phyloP scores from a whole-genome alignment of 257 asterid genomes.

The Primulina tabacum region DNA sequence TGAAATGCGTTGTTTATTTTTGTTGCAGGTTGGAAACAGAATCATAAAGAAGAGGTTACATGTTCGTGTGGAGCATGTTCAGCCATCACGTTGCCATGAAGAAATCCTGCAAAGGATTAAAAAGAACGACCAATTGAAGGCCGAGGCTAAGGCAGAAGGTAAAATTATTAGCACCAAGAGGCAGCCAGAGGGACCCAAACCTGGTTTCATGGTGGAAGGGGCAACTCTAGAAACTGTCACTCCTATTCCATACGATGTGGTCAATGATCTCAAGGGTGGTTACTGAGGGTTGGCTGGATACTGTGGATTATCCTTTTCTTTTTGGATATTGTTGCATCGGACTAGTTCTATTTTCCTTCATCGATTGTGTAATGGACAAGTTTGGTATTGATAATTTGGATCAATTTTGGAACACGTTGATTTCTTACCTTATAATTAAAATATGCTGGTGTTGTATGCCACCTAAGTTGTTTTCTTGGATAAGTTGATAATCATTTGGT shows the following conservation, averaged over 20 bases:
- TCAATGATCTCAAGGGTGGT: constrained; percentile 95
- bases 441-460: neutral
- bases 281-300: constrained; percentile 30
- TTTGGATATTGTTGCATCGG: constrained; percentile 16
- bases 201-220: constrained; percentile 56
- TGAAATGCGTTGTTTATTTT: neutral
- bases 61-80: constrained; percentile 50
- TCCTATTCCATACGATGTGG: constrained; percentile 89
- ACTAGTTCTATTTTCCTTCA: neutral
- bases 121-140: constrained; percentile 44
- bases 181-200: constrained; percentile 53
- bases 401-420: constrained; percentile 21
- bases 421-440: neutral
- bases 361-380: constrained; percentile 23
- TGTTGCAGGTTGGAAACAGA: constrained; percentile 40
- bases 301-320: neutral
- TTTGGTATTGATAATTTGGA: constrained; percentile 15
- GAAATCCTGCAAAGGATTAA: constrained; percentile 37
- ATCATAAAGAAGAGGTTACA: constrained; percentile 46
- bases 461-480: neutral
- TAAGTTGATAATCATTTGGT: neutral
- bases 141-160: constrained; percentile 49
- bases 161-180: constrained; percentile 49
- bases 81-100: constrained; percentile 44
- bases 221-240: constrained; percentile 57